Conservation (phyloP, 1,139 yeast species). For the Magnusiomyces sp. region DNA sequence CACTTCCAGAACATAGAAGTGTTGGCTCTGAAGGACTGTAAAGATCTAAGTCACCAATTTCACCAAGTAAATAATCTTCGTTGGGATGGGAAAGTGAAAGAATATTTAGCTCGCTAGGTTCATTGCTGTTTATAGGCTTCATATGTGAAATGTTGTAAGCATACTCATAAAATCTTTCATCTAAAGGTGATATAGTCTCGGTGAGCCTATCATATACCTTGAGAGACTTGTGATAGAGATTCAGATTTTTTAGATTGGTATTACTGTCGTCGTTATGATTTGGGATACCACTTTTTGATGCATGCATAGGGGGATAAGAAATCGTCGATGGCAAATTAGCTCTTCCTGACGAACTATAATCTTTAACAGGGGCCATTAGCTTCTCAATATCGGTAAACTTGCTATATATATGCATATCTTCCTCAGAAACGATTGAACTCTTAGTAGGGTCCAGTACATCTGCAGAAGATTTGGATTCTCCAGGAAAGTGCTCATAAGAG, state of each 20-base stretch:
- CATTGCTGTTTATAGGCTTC: background rate
- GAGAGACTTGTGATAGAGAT: slow-evolving; percentile 2
- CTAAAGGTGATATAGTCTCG: background rate
- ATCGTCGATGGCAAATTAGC: background rate
- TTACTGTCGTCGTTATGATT: background rate
- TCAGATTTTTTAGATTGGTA: background rate
- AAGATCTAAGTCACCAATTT: too few relatives aligned
- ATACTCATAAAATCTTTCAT: slow-evolving; percentile 3
- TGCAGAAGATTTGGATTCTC: background rate
- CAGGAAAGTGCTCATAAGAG: background rate
- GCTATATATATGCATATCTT: slow-evolving; percentile 1
- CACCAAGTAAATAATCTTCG: too few relatives aligned
- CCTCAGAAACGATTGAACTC: background rate
- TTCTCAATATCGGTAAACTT: slow-evolving; percentile 3
- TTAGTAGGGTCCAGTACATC: background rate
- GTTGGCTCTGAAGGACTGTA: background rate
- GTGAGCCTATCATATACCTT: background rate
- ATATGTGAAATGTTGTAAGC: background rate
- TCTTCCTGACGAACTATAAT: background rate
- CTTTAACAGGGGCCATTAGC: slow-evolving; percentile 3
- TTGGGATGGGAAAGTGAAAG: too few relatives aligned
- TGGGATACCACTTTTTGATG: background rate
- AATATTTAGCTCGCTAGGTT: background rate
- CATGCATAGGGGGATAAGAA: background rate
- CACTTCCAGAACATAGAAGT: slow-evolving; percentile 1